phyloP scores from a whole-genome alignment of 73 alveolate species.

The Urostyla sp. region DNA sequence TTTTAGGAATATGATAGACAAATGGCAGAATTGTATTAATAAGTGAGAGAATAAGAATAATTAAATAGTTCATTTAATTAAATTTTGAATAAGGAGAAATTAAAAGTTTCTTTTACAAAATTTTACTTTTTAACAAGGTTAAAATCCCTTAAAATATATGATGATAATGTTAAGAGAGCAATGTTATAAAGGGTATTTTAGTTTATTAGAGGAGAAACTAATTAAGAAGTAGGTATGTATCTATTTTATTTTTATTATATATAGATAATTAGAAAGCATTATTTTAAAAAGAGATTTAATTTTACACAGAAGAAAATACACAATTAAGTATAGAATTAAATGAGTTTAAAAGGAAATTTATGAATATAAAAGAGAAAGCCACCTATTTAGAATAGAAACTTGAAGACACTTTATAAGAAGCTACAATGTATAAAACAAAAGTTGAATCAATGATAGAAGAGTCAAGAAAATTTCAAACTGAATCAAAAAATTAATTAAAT shows the following conservation, averaged over 20 bases:
- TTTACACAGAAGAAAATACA: slow-evolving; percentile 27
- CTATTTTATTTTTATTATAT: too few species aligned
- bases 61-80: slow-evolving; percentile 23
- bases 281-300: slow-evolving; percentile 36
- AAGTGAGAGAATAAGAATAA: slow-evolving; percentile 44
- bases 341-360: slow-evolving; percentile 28
- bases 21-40: slow-evolving; percentile 48
- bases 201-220: slow-evolving; percentile 41
- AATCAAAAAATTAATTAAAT: slow-evolving; percentile 22
- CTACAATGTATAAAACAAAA: slow-evolving; percentile 23
- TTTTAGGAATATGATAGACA: slow-evolving; percentile 40
- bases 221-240: slow-evolving; percentile 37
- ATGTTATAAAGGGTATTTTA: slow-evolving; percentile 7
- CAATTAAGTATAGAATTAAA: slow-evolving; percentile 26
- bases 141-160: background rate
- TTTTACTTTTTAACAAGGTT: background rate
- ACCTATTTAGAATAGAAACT: slow-evolving; percentile 3
- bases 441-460: slow-evolving; percentile 51
- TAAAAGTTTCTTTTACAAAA: background rate
- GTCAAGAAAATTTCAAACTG: slow-evolving; percentile 27
- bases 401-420: slow-evolving; percentile 34
- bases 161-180: background rate
- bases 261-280: background rate
- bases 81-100: slow-evolving; percentile 11
- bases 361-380: slow-evolving; percentile 26